These are phyloP conservation scores for Penicillium daleae DNA, from an alignment of 495 filamentous ascomycete species.

Conservation along the genomic window DNA sequence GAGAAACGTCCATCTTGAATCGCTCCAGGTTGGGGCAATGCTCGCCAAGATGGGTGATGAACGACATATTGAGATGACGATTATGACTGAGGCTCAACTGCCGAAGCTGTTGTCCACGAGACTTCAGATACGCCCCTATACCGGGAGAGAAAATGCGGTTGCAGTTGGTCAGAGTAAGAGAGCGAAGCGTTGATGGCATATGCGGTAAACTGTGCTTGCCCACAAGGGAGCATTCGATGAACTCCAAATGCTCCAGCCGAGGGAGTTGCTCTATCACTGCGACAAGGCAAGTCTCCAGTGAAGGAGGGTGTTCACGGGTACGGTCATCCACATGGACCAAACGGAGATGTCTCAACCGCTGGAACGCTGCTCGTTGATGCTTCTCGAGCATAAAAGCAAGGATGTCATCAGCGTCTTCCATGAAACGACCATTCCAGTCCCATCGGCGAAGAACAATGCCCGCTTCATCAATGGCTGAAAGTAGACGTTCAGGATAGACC, in stretches of 20 bases:
- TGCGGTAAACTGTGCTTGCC: constrained; percentile 61
- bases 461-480: constrained; percentile 54
- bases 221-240: constrained; percentile 68
- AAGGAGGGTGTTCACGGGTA: constrained; percentile 16
- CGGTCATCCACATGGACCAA: constrained; percentile 62
- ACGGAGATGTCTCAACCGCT: constrained; percentile 58
- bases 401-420: constrained; percentile 46
- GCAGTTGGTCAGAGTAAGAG: constrained; percentile 75
- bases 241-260: constrained; percentile 61
- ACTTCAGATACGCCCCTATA: constrained; percentile 61
- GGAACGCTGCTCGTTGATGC: constrained; percentile 65
- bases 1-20: constrained; percentile 74
- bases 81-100: constrained; percentile 75
- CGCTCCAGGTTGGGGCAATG: constrained; percentile 69
- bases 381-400: constrained; percentile 54
- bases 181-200: constrained; percentile 64
- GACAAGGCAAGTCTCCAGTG: constrained; percentile 55
- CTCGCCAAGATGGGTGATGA: constrained; percentile 61
- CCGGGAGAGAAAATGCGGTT: constrained; percentile 63
- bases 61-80: constrained; percentile 71
- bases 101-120: constrained; percentile 63
- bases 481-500: constrained; percentile 63
- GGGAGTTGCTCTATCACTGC: constrained; percentile 62
- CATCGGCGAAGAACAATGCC: constrained; percentile 63
- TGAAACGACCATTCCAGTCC: constrained; percentile 77